Evolutionary conservation across 108 stramenopile species (phyloP), one percentile per base, ranked within the genome.

Genomic region (Parmales sp.): DNA sequence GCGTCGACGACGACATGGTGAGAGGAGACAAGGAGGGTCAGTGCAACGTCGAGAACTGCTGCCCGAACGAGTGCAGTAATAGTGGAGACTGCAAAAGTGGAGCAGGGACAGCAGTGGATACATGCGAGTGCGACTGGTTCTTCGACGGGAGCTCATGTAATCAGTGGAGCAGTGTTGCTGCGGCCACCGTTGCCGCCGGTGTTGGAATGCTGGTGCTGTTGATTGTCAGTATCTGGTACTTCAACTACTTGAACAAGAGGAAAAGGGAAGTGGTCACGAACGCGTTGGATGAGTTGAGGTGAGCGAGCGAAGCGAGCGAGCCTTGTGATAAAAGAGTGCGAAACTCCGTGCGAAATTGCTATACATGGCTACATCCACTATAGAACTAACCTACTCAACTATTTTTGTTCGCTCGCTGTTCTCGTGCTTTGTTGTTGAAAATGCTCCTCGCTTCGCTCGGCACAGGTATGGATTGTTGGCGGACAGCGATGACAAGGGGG

Each of bases 71-170:
- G 16, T 60, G 54, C 31, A 13, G 8, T 34, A 34, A 20, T 29
- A 3, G 31, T 3, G 54, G 54, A 16, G 26, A 2, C 6, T 60
- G 54, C 31, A 2, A 26, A 18, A 34, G 36, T 28, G 9, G 16
- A 2, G 54, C 5, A 60, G 54, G 16, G 4, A 34, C 29, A 31
- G 31, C 54, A 3, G 20, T 19, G n/a, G n/a, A n/a, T n/a, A n/a
- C n/a, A 34, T 60, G 54, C 20, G 54, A 60, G 9, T 60, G 54
- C 54, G 54, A 60, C 13, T 60, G 54, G 54, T 60, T 60, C 54
- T 60, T 60, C 54, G 54, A 60, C 29, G 54, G 54, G 28, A 20
- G 36, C 2, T 13, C 31, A 4, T 60, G 54, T 16, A 31, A 60
- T 34, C n/a, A 31, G 28, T 4, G 54, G 54, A 34, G 36, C 54